Percentiles rank a stretch among this genome's conserved stretches.
Conservation (phyloP, 257 asterid genomes). For the Ilex aquifolium region DNA sequence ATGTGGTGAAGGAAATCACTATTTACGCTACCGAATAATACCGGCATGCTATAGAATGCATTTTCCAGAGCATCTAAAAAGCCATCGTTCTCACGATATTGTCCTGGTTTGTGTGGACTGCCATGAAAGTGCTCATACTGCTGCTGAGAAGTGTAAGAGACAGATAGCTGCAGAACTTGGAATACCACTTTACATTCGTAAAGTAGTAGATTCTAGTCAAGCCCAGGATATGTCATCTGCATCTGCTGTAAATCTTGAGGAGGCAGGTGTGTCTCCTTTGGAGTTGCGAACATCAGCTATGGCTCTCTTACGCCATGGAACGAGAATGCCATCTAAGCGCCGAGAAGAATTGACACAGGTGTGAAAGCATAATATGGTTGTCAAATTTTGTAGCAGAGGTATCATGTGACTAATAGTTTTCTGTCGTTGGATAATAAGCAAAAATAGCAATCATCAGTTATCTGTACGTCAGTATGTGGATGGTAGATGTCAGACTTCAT, state of each 20-base stretch:
- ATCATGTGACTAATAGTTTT: no score
- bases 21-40: constrained; percentile 85
- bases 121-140: constrained; percentile 92
- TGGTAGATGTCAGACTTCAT: no score
- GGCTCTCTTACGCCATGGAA: constrained; percentile 89
- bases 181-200: constrained; percentile 69
- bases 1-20: constrained; percentile 98
- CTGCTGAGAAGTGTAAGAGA: constrained; percentile 88
- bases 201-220: constrained; percentile 49
- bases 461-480: no score
- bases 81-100: constrained; percentile 96
- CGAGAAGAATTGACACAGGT: constrained; percentile 86
- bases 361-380: neutral
- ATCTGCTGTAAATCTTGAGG: constrained; percentile 34
- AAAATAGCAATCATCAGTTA: no score
- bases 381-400: no score
- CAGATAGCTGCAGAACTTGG: constrained; percentile 66
- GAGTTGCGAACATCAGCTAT: constrained; percentile 89
- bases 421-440: no score
- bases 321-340: constrained; percentile 77
- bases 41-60: constrained; percentile 96
- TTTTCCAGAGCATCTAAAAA: constrained; percentile 95
- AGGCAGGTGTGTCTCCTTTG: constrained; percentile 78
- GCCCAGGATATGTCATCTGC: constrained; percentile 27
- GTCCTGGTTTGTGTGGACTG: constrained; percentile 97